A percentile compares a stretch with the other conserved stretches of the same genome.
These are phyloP conservation scores for Lichtheimia corymbifera DNA, from an alignment of 371 early-diverging fungal genomes.

Conservation along the genomic window DNA sequence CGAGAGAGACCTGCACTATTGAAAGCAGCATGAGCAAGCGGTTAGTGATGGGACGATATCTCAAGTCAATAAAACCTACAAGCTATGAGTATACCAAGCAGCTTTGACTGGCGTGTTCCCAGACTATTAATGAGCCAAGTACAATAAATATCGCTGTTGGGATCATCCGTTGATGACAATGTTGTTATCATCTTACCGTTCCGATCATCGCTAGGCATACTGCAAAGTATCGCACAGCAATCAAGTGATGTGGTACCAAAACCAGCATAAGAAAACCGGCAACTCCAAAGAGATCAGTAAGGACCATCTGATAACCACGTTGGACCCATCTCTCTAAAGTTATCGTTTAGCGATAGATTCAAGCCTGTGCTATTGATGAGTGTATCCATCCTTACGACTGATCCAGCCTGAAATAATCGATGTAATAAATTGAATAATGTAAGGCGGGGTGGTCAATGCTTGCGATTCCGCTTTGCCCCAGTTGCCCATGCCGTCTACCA, in stretches of 20 bases:
- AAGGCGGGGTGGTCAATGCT: constrained; percentile 38
- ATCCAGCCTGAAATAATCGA: constrained; percentile 31
- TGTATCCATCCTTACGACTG: constrained; percentile 29
- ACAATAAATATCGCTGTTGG: constrained; percentile 6
- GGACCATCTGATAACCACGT: constrained; percentile 24
- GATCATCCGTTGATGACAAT: constrained; percentile 18
- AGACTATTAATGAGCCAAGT: background rate
- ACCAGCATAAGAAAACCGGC: constrained; percentile 29
- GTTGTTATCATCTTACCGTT: too few relatives aligned
- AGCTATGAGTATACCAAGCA: constrained; percentile 43
- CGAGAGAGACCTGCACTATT: constrained; percentile 31
- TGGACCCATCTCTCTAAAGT: too few relatives aligned
- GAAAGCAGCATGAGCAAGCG: too few relatives aligned
- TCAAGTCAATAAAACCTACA: background rate
- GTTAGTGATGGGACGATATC: too few relatives aligned
- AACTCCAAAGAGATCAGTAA: constrained; percentile 23
- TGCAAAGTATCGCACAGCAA: constrained; percentile 20
- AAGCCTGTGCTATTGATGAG: constrained; percentile 3
- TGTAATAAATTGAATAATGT: constrained; percentile 22
- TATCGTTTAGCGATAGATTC: too few relatives aligned
- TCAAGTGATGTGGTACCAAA: constrained; percentile 12
- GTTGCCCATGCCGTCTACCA: constrained; percentile 33
- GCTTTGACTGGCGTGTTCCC: constrained; percentile 29
- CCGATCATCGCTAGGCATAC: constrained; percentile 8
- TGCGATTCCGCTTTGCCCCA: constrained; percentile 34